Conservation (phyloP, 352 stramenopile genomes). For the Globisporangium cylindrosporum region DNA sequence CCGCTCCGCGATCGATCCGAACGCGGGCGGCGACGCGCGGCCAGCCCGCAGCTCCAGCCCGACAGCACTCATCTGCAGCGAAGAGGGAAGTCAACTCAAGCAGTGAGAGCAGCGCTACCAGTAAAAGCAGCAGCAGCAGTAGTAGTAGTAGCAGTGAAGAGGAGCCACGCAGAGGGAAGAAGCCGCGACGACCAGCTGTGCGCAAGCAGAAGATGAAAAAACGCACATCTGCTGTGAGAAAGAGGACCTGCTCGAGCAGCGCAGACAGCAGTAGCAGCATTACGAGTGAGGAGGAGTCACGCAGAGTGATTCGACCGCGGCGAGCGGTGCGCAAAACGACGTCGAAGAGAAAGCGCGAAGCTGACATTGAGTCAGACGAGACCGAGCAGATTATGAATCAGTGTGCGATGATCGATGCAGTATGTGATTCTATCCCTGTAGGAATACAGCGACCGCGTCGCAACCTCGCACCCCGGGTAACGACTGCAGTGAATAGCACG, state of each 20-base stretch:
- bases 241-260: background rate
- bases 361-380: background rate
- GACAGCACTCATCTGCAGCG: background rate
- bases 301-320: background rate
- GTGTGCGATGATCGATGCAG: slow-evolving; percentile 10
- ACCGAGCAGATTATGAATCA: slow-evolving; percentile 3
- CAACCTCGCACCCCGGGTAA: background rate
- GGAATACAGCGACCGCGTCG: background rate
- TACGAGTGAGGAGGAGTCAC: background rate
- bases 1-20: background rate
- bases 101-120: background rate
- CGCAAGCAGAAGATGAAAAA: background rate
- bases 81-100: background rate
- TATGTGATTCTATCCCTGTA: background rate
- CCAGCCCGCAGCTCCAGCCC: background rate
- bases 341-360: background rate
- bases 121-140: background rate
- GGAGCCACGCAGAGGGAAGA: background rate
- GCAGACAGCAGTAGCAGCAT: background rate
- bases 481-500: background rate
- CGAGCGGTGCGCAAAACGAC: background rate
- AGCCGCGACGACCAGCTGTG: background rate
- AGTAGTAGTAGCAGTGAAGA: background rate
- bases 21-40: background rate
- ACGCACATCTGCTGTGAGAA: background rate